Evolutionary conservation across 192 early-diverging fungal genomes (phyloP), one percentile per base, ranked within the genome.

Genomic region (Coemansia sp.): DNA sequence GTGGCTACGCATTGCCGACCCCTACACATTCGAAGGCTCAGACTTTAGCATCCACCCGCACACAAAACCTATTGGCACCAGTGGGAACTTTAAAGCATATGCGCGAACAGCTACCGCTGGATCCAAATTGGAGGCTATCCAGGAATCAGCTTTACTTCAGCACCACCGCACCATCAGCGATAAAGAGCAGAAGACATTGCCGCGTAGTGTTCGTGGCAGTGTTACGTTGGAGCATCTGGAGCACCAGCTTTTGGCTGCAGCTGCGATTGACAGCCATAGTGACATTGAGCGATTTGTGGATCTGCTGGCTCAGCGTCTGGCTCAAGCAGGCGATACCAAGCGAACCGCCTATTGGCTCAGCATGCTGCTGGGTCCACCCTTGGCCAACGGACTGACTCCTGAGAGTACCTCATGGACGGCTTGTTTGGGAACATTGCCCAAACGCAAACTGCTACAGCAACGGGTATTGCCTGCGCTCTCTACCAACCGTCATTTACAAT

Each of bases 401-500:
- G 50, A 48, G n/a, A 53, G 41, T 61, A 57, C 54, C 23, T 13
- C 23, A 31, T 40, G 37, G 26, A 40, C 31, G 2, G 19, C 44
- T 3, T 46, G 18, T 19, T 31, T 73, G 37, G 60, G 80, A 64
- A 72, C 79, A 6, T 65, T 82, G 46, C 76, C 82, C 31, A 94
- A 94, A 44, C 83, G 83, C 8, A 78, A 80, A 35, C 55, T 91
- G 8, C 44, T 94, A 4, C 64, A 69, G 35, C 23, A 26, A 4
- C 82, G 85, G 41, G 63, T 91, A 13, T 57, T 94, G 26, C 86
- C 84, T 0, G 69, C 88, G 1, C 76, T 93, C 19, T 81, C 88
- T 59, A 65, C 81, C 18, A 90, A 90, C 58, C 76, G 88, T 41
- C 59, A 80, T 6, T 59, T 88, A 48, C 88, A 90, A 48, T 50